Conservation (phyloP, 495 filamentous ascomycete species). For the Podospora bellae-mahoneyi region DNA sequence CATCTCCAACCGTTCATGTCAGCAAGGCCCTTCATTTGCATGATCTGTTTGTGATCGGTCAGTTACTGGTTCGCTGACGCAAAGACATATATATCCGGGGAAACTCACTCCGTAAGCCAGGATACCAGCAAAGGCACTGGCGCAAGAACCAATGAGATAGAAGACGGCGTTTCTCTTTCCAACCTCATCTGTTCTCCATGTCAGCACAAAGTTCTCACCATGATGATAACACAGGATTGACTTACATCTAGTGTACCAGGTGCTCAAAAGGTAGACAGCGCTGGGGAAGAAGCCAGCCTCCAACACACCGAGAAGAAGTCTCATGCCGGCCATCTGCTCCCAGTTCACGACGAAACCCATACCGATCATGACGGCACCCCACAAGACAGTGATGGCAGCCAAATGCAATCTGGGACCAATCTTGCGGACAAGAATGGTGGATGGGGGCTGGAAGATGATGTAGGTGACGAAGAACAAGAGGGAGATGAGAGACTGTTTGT, state of each 20-base stretch:
- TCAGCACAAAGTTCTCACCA: neutral
- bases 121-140: slow-evolving; percentile 60
- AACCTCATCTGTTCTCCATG: slow-evolving; percentile 48
- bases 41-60: slow-evolving; percentile 35
- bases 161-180: slow-evolving; percentile 63
- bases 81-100: slow-evolving; percentile 17
- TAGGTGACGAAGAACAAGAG: slow-evolving; percentile 68
- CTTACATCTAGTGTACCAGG: slow-evolving; percentile 60
- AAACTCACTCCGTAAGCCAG: slow-evolving; percentile 52
- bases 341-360: slow-evolving; percentile 58
- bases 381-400: slow-evolving; percentile 50
- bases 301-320: slow-evolving; percentile 59
- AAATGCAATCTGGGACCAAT: slow-evolving; percentile 59
- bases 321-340: slow-evolving; percentile 49
- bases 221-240: neutral
- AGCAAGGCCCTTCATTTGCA: slow-evolving; percentile 52
- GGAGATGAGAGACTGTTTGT: slow-evolving; percentile 51
- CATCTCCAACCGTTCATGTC: slow-evolving; percentile 59
- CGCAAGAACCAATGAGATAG: slow-evolving; percentile 61
- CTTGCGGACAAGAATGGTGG: slow-evolving; percentile 55
- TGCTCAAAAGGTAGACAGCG: slow-evolving; percentile 59
- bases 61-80: neutral
- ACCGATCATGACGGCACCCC: slow-evolving; percentile 54
- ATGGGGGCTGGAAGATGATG: slow-evolving; percentile 59
- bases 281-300: slow-evolving; percentile 66